phyloP scores from a whole-genome alignment of 225 moss, liverwort and hornwort species.

The Antitrichia curtipendula region DNA sequence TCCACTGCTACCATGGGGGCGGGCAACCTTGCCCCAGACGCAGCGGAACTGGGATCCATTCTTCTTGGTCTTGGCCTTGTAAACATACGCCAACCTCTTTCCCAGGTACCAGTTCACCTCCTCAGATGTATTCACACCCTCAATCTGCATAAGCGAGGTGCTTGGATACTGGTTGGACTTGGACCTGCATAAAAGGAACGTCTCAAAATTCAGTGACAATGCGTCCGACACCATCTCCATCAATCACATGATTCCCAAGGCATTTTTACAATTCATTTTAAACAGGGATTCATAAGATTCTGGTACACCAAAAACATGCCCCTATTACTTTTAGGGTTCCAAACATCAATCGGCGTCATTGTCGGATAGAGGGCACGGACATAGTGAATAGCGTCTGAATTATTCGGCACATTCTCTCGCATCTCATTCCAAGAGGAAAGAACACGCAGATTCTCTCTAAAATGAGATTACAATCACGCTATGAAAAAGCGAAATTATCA shows the following conservation, averaged over 20 bases:
- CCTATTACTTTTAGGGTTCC: neutral
- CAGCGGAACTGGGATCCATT: constrained; percentile 78
- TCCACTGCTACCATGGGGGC: constrained; percentile 55
- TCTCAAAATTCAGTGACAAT: neutral
- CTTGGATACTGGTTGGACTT: constrained; percentile 94
- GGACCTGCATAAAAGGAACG: constrained; percentile 25
- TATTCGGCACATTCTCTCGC: neutral
- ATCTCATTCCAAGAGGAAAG: too few species aligned
- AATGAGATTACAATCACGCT: neutral
- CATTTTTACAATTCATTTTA: neutral
- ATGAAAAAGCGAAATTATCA: neutral
- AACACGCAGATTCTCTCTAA: too few species aligned
- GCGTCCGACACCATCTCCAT: neutral
- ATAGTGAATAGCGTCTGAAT: neutral
- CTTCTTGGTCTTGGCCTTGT: constrained; percentile 62
- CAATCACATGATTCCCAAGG: neutral
- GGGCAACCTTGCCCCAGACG: constrained; percentile 67
- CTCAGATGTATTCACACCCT: constrained; percentile 79
- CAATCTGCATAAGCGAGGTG: constrained; percentile 83
- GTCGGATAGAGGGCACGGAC: neutral
- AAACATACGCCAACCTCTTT: constrained; percentile 34
- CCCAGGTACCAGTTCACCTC: constrained; percentile 89
- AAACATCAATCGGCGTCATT: neutral
- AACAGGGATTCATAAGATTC: neutral
- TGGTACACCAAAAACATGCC: neutral